Conservation (phyloP, 768 basidiomycete genomes). For the Auricularia cornea region DNA sequence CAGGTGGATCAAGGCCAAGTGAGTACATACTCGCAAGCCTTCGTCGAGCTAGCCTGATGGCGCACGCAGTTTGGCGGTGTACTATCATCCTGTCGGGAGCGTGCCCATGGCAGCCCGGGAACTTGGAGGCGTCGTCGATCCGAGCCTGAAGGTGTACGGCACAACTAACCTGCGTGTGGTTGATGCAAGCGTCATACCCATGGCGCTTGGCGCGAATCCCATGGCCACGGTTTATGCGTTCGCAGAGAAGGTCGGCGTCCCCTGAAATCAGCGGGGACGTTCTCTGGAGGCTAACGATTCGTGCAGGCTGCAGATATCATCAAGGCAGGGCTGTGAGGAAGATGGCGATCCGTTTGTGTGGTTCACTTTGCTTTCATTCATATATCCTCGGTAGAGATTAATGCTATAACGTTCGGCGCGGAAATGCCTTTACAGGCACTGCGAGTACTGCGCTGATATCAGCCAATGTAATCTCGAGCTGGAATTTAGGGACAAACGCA, state of each 20-base stretch:
- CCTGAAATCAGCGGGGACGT: no score
- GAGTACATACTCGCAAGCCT: no score
- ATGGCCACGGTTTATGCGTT: slow-evolving; percentile 2
- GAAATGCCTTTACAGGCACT: neutral
- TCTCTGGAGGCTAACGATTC: no score
- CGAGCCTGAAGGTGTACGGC: slow-evolving; percentile 5
- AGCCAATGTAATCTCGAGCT: neutral
- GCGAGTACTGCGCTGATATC: neutral
- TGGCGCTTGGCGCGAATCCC: slow-evolving; percentile 5
- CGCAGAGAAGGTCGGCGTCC: neutral
- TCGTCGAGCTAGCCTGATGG: neutral
- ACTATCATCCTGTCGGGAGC: slow-evolving; percentile 27
- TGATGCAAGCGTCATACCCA: slow-evolving; percentile 6
- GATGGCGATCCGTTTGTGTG: no score
- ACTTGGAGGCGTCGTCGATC: slow-evolving; percentile 9
- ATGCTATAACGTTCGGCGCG: no score
- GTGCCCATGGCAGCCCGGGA: slow-evolving; percentile 30
- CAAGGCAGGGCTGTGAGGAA: no score
- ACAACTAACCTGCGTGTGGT: slow-evolving; percentile 7
- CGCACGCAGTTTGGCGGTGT: no score
- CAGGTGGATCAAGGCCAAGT: no score
- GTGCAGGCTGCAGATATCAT: no score
- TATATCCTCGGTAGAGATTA: no score
- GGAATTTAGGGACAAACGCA: neutral
- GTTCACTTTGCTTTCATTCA: no score